Percentiles rank a stretch among this genome's conserved stretches.
phyloP scores from a whole-genome alignment of 2,329 filamentous ascomycete species.

The Gaeumannomyces sp. region DNA sequence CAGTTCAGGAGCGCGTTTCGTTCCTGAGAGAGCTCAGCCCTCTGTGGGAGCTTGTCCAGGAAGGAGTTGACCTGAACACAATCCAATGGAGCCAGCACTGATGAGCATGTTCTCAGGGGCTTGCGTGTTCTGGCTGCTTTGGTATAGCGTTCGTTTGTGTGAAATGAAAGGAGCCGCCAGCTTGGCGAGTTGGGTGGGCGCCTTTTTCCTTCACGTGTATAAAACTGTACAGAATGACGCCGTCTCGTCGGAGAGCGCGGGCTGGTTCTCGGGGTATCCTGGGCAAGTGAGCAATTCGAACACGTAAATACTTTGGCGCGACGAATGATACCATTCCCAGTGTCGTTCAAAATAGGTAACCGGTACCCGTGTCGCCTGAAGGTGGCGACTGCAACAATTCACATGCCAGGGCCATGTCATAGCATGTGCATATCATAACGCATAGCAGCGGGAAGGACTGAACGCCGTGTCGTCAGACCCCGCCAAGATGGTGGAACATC shows the following conservation, averaged over 20 bases:
- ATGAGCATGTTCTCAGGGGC: constrained; percentile 18
- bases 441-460: neutral
- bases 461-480: neutral
- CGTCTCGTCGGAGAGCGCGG: neutral
- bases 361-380: no score
- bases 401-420: no score
- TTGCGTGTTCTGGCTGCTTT: neutral
- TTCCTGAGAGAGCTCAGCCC: constrained; percentile 94
- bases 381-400: no score
- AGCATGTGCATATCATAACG: no score
- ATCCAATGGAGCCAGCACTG: constrained; percentile 99
- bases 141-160: constrained; percentile 1
- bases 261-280: neutral
- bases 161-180: neutral
- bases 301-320: neutral
- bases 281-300: neutral
- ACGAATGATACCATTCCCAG: neutral
- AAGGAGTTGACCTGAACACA: constrained; percentile 89
- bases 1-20: constrained; percentile 80
- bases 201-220: constrained; percentile 3
- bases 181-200: neutral
- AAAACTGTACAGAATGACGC: constrained; percentile 10
- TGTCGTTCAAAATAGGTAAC: no score
- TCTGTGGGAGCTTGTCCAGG: constrained; percentile 95
- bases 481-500: neutral